Percentiles rank a stretch among this genome's conserved stretches.
Evolutionary conservation across 1,284 basidiomycete genomes (phyloP).

Genomic region (Takashimella tepidaria): DNA sequence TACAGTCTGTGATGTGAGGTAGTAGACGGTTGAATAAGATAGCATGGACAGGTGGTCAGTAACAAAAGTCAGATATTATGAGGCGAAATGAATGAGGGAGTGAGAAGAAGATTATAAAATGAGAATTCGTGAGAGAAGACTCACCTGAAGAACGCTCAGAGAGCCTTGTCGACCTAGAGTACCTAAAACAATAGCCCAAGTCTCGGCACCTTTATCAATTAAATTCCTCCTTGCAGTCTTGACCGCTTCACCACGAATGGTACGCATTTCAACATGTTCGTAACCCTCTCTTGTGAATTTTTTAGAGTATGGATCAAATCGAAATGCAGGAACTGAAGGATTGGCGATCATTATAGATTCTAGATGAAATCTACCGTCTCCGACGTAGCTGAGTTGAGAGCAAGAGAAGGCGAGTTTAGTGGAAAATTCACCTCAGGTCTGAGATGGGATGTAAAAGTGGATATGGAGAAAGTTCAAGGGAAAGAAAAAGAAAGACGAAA

Average conservation of each 20-base stretch:
- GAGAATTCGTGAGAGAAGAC: too few species aligned
- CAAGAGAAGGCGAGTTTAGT: not conserved
- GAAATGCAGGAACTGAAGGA: conserved; percentile 89
- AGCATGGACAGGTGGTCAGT: too few species aligned
- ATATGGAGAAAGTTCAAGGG: not conserved
- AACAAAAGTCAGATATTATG: too few species aligned
- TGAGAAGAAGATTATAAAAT: too few species aligned
- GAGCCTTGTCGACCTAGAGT: conserved; percentile 94
- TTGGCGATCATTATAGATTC: conserved; percentile 99
- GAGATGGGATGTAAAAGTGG: too few species aligned
- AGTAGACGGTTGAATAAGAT: too few species aligned
- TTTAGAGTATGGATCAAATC: conserved; percentile 98
- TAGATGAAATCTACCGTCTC: conserved; percentile 96
- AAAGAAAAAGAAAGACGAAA: not conserved
- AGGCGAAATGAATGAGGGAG: too few species aligned
- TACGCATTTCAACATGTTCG: conserved; percentile 82
- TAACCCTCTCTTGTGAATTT: conserved; percentile 92
- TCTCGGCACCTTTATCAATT: conserved; percentile 37
- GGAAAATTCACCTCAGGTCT: not conserved
- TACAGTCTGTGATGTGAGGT: too few species aligned
- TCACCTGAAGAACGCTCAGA: conserved; percentile 75
- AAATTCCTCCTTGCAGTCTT: conserved; percentile 65
- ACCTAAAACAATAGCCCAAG: conserved; percentile 92
- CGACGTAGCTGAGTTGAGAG: conserved; percentile 69
- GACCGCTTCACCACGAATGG: conserved; percentile 70